Percentiles rank a stretch among this genome's conserved stretches.
Evolutionary conservation across 2,329 filamentous ascomycete species (phyloP).

Genomic region (Graphiopsis chlorocephala): DNA sequence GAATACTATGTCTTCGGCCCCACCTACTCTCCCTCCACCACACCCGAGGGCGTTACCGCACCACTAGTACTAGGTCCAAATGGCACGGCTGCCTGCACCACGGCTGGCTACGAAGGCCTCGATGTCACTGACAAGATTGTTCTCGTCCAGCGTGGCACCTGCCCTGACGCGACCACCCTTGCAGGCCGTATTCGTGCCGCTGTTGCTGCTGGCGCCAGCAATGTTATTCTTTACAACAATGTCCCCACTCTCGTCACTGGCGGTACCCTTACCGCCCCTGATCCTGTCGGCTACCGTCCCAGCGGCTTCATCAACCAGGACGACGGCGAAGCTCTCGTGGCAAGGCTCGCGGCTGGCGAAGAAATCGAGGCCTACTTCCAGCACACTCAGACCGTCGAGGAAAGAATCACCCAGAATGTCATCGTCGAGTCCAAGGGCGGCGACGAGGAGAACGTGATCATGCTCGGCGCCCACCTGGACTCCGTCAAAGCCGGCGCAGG

Average conservation of each 20-base stretch:
- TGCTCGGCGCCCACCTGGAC: slow-evolving; percentile 39
- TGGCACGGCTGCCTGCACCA: slow-evolving; percentile 59
- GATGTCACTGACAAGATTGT: slow-evolving; percentile 62
- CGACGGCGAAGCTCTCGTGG: slow-evolving; percentile 56
- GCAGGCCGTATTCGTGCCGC: slow-evolving; percentile 70
- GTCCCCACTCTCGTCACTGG: slow-evolving; percentile 50
- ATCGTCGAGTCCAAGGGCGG: slow-evolving; percentile 38
- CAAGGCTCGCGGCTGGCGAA: slow-evolving; percentile 46
- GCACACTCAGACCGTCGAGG: slow-evolving; percentile 44
- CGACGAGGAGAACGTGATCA: slow-evolving; percentile 35
- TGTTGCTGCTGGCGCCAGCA: slow-evolving; percentile 65
- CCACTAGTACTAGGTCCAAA: slow-evolving; percentile 55
- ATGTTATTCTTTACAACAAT: slow-evolving; percentile 72
- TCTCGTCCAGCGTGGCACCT: slow-evolving; percentile 66
- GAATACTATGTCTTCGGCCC: slow-evolving; percentile 59
- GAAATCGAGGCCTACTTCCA: slow-evolving; percentile 37
- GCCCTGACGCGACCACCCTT: slow-evolving; percentile 64
- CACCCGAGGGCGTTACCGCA: slow-evolving; percentile 58
- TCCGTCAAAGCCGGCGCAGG: slow-evolving; percentile 38
- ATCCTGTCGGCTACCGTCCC: slow-evolving; percentile 55
- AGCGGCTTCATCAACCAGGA: slow-evolving; percentile 63
- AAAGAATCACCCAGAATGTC: slow-evolving; percentile 44
- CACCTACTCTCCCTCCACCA: slow-evolving; percentile 59
- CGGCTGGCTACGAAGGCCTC: slow-evolving; percentile 59
- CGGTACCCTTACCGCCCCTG: slow-evolving; percentile 40